These are phyloP conservation scores for Vicia sativa DNA, from an alignment of 306 rosid genomes.

Conservation along the genomic window DNA sequence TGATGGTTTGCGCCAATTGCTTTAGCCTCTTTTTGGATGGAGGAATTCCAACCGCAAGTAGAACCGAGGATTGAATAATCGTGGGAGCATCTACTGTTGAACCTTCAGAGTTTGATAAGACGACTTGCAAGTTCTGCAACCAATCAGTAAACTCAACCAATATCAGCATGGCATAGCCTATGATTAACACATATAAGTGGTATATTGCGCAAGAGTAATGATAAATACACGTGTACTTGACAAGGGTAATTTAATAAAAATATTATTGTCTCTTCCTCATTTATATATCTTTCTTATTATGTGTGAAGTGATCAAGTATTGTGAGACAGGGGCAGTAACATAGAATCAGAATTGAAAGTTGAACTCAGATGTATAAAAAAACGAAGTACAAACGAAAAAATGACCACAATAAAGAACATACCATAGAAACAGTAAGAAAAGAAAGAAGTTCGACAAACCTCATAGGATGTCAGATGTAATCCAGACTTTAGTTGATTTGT, in stretches of 20 bases:
- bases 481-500: slow-evolving; percentile 73
- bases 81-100: slow-evolving; percentile 78
- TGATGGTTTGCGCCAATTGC: slow-evolving; percentile 86
- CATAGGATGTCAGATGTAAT: slow-evolving; percentile 62
- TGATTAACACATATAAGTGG: slow-evolving; percentile 30
- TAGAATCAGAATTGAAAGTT: slow-evolving; percentile 31
- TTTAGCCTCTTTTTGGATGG: slow-evolving; percentile 68
- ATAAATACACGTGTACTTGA: neutral
- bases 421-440: slow-evolving; percentile 21
- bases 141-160: slow-evolving; percentile 44
- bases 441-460: slow-evolving; percentile 56
- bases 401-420: neutral
- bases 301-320: neutral
- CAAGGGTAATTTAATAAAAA: too few relatives aligned
- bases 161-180: slow-evolving; percentile 30
- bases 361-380: slow-evolving; percentile 11
- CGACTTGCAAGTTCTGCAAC: slow-evolving; percentile 72
- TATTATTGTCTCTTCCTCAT: too few relatives aligned
- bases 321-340: neutral
- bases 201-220: neutral
- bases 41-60: slow-evolving; percentile 68
- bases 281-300: too few relatives aligned
- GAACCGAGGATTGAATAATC: slow-evolving; percentile 67
- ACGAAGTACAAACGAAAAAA: slow-evolving; percentile 7
- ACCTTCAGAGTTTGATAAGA: slow-evolving; percentile 70